Evolutionary conservation across 1,284 basidiomycete species (phyloP).

Genomic region (Ustilago vetiveriae): DNA sequence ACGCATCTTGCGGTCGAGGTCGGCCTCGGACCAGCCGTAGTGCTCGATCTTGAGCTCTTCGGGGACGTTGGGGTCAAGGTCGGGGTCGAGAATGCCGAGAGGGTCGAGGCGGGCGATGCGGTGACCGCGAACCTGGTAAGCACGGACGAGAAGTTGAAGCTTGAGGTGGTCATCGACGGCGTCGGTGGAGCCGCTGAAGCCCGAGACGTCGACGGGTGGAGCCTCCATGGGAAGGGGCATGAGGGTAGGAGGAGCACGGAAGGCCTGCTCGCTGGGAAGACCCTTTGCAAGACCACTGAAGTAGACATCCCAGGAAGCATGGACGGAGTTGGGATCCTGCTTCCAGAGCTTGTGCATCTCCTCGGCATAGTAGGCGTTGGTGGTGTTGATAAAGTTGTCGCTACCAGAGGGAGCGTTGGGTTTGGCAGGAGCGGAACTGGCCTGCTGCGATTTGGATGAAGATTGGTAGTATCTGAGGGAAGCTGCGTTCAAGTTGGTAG

Average conservation of each 20-base stretch:
- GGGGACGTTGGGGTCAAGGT: conserved; percentile 71
- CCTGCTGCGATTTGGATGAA: conserved; percentile 36
- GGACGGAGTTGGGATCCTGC: conserved; percentile 83
- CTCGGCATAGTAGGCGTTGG: conserved; percentile 93
- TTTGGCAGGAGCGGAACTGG: conserved; percentile 48
- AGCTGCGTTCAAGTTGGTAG: conserved; percentile 5
- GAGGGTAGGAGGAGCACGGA: conserved; percentile 79
- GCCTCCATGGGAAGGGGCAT: conserved; percentile 78
- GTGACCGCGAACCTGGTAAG: conserved; percentile 98
- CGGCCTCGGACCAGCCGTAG: conserved; percentile 93
- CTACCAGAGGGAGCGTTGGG: conserved; percentile 53
- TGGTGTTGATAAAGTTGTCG: conserved; percentile 71
- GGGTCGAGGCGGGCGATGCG: conserved; percentile 95
- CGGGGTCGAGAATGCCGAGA: conserved; percentile 88
- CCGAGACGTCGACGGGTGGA: conserved; percentile 77
- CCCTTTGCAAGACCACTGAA: conserved; percentile 93
- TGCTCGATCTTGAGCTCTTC: conserved; percentile 64
- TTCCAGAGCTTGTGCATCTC: conserved; percentile 72
- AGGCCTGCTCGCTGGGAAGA: conserved; percentile 82
- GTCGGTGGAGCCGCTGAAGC: conserved; percentile 74
- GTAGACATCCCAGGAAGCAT: conserved; percentile 93
- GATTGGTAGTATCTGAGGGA: conserved; percentile 45
- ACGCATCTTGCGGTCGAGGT: conserved; percentile 91
- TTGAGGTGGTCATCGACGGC: conserved; percentile 90
- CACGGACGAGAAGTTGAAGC: conserved; percentile 73